These are phyloP conservation scores for Penicillium sp. DNA, from an alignment of 2,329 filamentous ascomycete species.

Conservation along the genomic window DNA sequence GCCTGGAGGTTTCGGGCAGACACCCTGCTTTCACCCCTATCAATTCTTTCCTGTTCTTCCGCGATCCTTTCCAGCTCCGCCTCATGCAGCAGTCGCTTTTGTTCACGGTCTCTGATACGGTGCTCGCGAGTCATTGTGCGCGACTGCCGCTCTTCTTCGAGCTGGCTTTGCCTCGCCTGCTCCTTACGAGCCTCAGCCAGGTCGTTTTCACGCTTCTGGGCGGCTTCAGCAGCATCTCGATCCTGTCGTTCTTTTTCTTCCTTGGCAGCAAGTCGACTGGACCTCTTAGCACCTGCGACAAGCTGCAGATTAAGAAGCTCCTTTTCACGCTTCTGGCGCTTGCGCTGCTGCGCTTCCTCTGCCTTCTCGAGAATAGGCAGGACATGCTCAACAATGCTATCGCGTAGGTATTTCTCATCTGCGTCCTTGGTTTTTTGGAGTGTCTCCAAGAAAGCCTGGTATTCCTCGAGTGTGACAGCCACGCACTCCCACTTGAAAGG, in stretches of 20 bases:
- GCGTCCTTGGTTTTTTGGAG: slow-evolving; percentile 75
- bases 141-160: slow-evolving; percentile 73
- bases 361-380: slow-evolving; percentile 81
- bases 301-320: slow-evolving; percentile 81
- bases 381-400: slow-evolving; percentile 72
- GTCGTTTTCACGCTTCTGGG: slow-evolving; percentile 64
- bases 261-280: slow-evolving; percentile 81
- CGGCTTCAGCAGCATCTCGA: slow-evolving; percentile 68
- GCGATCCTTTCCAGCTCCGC: slow-evolving; percentile 78
- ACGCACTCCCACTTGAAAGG: slow-evolving; percentile 87
- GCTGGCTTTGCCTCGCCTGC: slow-evolving; percentile 60
- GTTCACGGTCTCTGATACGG: slow-evolving; percentile 80
- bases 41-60: slow-evolving; percentile 66
- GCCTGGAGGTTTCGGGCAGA: slow-evolving; percentile 79
- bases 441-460: slow-evolving; percentile 67
- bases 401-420: slow-evolving; percentile 77
- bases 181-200: slow-evolving; percentile 62
- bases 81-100: slow-evolving; percentile 77
- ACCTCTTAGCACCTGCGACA: slow-evolving; percentile 90
- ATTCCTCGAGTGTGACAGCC: slow-evolving; percentile 76
- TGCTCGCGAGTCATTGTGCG: slow-evolving; percentile 82
- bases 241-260: slow-evolving; percentile 74
- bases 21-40: slow-evolving; percentile 58
- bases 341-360: slow-evolving; percentile 66
- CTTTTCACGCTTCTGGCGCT: slow-evolving; percentile 71